Conservation (phyloP, 345 rosid species). For the Lepidium aucheri region DNA sequence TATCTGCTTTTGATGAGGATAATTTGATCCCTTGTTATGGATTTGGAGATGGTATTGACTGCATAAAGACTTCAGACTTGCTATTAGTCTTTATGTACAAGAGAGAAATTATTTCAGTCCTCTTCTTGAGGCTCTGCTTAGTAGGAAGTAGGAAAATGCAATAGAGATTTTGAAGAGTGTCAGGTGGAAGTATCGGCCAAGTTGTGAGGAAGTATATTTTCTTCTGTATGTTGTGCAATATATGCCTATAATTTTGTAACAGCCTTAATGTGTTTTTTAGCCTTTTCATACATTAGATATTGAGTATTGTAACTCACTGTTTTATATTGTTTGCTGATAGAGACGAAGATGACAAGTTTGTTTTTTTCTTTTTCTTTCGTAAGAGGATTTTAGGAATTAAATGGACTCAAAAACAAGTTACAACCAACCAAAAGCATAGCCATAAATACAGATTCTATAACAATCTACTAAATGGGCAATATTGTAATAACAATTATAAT, state of each 20-base stretch:
- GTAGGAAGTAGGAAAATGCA: background rate
- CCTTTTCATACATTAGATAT: background rate
- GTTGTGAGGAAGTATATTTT: background rate
- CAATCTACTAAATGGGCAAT: no score
- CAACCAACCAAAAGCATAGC: no score
- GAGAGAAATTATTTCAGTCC: no score
- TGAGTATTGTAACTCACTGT: background rate
- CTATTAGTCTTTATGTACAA: no score
- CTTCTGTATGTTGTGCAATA: background rate
- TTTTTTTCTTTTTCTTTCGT: no score
- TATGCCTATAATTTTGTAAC: constrained; percentile 12
- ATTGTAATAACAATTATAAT: no score
- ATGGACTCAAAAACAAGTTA: no score
- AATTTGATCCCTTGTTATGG: constrained; percentile 80
- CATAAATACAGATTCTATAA: no score
- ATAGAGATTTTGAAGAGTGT: background rate
- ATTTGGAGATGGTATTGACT: constrained; percentile 56
- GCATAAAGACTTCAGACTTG: no score
- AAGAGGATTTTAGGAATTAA: no score
- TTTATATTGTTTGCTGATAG: no score
- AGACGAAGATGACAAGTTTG: no score
- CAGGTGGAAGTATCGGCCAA: background rate
- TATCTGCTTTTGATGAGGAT: constrained; percentile 71
- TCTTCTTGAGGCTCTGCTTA: background rate
- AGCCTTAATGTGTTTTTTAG: background rate